These are phyloP conservation scores for Lasiosphaeria miniovina DNA, from an alignment of 495 filamentous ascomycete species.

Conservation along the genomic window DNA sequence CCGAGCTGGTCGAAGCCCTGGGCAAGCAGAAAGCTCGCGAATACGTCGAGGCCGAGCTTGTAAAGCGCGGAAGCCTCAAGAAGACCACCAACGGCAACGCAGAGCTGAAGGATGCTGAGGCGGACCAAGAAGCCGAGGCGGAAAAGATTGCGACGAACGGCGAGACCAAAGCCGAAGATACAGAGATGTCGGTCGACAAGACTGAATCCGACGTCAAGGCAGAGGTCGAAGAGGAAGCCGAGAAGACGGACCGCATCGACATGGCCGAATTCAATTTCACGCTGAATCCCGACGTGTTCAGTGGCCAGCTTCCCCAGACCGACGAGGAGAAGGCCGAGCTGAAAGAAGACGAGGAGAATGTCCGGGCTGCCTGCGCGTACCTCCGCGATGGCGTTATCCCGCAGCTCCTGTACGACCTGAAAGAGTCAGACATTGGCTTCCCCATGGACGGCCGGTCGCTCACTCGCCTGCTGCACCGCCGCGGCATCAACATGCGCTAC, in stretches of 20 bases:
- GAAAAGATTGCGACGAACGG: too few relatives aligned
- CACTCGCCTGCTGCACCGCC: constrained; percentile 86
- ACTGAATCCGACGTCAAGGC: constrained; percentile 20
- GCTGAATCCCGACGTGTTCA: constrained; percentile 94
- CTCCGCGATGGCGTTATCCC: constrained; percentile 74
- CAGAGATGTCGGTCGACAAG: too few relatives aligned
- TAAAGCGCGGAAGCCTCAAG: constrained; percentile 46
- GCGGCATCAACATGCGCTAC: constrained; percentile 96
- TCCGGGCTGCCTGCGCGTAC: constrained; percentile 77
- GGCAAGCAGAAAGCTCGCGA: constrained; percentile 82
- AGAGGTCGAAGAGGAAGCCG: constrained; percentile 32
- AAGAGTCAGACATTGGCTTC: constrained; percentile 90
- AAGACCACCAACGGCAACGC: constrained; percentile 25
- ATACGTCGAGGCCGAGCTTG: constrained; percentile 74
- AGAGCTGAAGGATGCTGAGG: constrained; percentile 18
- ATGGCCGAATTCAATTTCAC: constrained; percentile 68
- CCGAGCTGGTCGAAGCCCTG: constrained; percentile 83
- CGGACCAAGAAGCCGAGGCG: background rate
- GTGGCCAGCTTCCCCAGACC: constrained; percentile 85
- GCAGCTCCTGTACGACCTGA: constrained; percentile 69
- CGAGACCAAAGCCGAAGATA: too few relatives aligned
- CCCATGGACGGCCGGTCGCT: constrained; percentile 96
- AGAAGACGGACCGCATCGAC: constrained; percentile 24
- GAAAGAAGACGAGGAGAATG: constrained; percentile 83
- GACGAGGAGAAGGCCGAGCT: constrained; percentile 83